These are phyloP conservation scores for Scheffersomyces coipomensis DNA, from an alignment of 805 yeast species.

Conservation along the genomic window DNA sequence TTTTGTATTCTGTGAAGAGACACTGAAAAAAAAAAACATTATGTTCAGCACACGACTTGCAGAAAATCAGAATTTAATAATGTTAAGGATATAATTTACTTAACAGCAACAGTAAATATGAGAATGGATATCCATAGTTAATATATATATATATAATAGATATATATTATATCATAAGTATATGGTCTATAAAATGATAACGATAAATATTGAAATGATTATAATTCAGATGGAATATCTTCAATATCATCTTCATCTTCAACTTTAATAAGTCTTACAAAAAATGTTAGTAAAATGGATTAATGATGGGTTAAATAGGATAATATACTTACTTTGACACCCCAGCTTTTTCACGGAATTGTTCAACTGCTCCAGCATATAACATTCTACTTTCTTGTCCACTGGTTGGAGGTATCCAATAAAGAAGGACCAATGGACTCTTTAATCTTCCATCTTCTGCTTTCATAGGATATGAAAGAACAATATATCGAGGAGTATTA, in stretches of 20 bases:
- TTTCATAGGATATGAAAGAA: constrained; percentile 73
- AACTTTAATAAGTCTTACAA: constrained; percentile 53
- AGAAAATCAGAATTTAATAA: too few species aligned
- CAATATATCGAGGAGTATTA: constrained; percentile 71
- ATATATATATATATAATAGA: too few species aligned
- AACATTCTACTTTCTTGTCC: constrained; percentile 81
- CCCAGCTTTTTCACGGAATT: constrained; percentile 75
- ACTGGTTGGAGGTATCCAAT: constrained; percentile 87
- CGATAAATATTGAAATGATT: too few species aligned
- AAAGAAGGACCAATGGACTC: constrained; percentile 75
- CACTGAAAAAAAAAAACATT: too few species aligned
- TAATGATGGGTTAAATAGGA: not conserved
- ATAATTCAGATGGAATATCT: constrained; percentile 42
- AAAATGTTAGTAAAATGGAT: constrained; percentile 14
- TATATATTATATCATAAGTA: too few species aligned
- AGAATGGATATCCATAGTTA: too few species aligned
- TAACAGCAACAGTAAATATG: too few species aligned
- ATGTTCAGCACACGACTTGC: too few species aligned
- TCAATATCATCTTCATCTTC: constrained; percentile 73
- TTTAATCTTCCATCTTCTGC: constrained; percentile 69
- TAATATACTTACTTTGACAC: constrained; percentile 50
- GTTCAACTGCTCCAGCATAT: constrained; percentile 87
- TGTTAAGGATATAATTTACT: too few species aligned
- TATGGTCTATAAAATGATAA: too few species aligned
- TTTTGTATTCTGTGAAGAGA: too few species aligned